Evolutionary conservation across 2,329 filamentous ascomycete genomes (phyloP), one percentile per base, ranked within the genome.

Genomic region (Ambrosiella cleistominuta): DNA sequence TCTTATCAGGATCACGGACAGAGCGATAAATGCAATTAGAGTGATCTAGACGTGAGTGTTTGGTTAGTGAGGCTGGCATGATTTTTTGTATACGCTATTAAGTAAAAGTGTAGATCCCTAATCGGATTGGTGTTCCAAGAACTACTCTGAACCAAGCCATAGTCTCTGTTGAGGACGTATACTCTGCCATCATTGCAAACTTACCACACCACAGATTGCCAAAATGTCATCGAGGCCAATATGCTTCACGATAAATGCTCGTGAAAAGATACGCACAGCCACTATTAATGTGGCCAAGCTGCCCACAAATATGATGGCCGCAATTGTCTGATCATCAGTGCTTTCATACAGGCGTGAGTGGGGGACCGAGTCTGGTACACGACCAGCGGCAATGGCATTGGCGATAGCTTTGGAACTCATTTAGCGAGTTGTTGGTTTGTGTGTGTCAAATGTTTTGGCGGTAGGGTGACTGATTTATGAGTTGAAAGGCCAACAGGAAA

Each of bases 1-100:
- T 2, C 70, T 61, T 62, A 77, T 77, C 50, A 77, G 66, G 37
- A 69, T 62, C 49, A 76, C 68, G 63, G 66, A 67, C 8, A 77
- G 64, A 3, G 66, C 70, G 27, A 72, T 69, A 50, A 76, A 75
- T 19, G 68, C 63, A 12, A 75, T 70, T 45, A 73, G 68, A 15
- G 68, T 64, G 11, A 68, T 60, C 68, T 71, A 55, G 1, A 39
- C 38, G 55, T 62, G 50, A 56, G 13, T 38, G 39, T 6, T 3
- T 12, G 13, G 54, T 60, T 49, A 57, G 58, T 47, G 13, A 12
- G 11, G 39, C 11, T 5, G 3, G 39, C 39, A 5, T 42, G 11
- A 42, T 42, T 11, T 3, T n/a, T 2, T 36, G 11, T 7, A 15
- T 15, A 53, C 19, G 56, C 11, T 42, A 42, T n/a, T 27, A 27